Base-by-base conservation (phyloP, 2,329 filamentous ascomycete genomes). In the Didymella exigua region DNA sequence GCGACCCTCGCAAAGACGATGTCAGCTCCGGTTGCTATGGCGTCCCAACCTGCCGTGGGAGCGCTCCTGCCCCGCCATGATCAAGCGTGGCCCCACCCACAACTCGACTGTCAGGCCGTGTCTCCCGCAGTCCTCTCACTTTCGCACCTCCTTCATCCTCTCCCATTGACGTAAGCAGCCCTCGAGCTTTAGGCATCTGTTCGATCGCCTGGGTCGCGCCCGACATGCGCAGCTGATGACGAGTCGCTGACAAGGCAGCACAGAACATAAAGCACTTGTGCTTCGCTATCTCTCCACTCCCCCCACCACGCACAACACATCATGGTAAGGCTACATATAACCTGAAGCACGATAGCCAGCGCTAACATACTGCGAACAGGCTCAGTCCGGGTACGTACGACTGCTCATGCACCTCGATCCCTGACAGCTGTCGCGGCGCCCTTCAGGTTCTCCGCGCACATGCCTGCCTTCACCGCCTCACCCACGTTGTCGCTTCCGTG, bases 351-450 rank as follows among this genome's bases (percentile, higher is more conserved):
- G 13, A 30, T 18, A 6, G 5, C 29, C 33, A 26, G 30, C 47
- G 54, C 66, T 73, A 55, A 73, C 61, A 37, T 23, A 40, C 29
- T 14, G 11, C 7, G 27, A 33, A 45, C 56, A 78, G 76, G 75
- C 76, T 74, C 72, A 75, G 74, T 78, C 76, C 57, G 76, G 76
- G 76, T 78, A 77, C 64, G 75, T 75, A 62, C 55, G 7, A 51
- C 47, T 31, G 54, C 8, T 43, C 49, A 60, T 58, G 62, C 58
- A 56, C 38, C 48, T 44, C 49, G 27, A 49, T 29, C 42, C 49
- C 48, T 44, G 55, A 61, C 54, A 61, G 54, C 59, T 51, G 51
- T 47, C 21, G 31, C 36, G 24, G 30, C 37, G 29, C 46, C 40
- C 47, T 53, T 52, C 55, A 41, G 45, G 36, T 58, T 54, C 61